phyloP scores from a whole-genome alignment of 2,329 filamentous ascomycete species.

The Nemania diffusa region DNA sequence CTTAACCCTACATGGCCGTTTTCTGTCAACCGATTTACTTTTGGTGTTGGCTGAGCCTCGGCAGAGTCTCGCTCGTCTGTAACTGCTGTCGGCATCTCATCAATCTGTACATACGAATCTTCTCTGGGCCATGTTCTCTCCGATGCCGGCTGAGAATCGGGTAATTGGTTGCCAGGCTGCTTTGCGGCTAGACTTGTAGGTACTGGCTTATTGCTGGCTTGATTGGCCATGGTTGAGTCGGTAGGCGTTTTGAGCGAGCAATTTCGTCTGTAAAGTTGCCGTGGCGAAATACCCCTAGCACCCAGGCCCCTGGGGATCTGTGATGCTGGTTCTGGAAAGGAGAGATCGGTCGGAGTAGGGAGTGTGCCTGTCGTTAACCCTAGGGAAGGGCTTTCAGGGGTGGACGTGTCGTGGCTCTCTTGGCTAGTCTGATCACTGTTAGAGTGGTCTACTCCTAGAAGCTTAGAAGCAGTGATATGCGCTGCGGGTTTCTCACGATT shows the following conservation, averaged over 20 bases:
- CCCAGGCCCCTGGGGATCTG: constrained; percentile 28
- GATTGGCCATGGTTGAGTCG: constrained; percentile 33
- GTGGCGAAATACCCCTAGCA: constrained; percentile 22
- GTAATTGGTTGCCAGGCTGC: not conserved
- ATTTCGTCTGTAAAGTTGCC: constrained; percentile 27
- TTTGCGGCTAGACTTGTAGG: not conserved
- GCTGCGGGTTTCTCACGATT: constrained; percentile 37
- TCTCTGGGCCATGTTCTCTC: constrained; percentile 11
- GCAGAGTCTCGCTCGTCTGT: not conserved
- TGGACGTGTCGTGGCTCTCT: constrained; percentile 37
- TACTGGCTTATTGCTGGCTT: constrained; percentile 22
- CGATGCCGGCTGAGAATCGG: not conserved
- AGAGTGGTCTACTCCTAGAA: constrained; percentile 14
- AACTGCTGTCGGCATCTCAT: constrained; percentile 9
- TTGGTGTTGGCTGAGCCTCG: not conserved
- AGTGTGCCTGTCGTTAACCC: constrained; percentile 27
- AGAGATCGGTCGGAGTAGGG: constrained; percentile 20
- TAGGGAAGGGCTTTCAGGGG: constrained; percentile 27
- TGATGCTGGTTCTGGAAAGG: constrained; percentile 31
- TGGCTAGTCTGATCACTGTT: constrained; percentile 37
- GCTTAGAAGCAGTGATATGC: not conserved
- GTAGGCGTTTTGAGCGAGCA: constrained; percentile 12
- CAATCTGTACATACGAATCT: constrained; percentile 22
- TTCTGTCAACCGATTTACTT: constrained; percentile 15
- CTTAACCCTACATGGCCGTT: not conserved